Evolutionary conservation across 805 yeast species (phyloP), one percentile per base, ranked within the genome.

Genomic region (Kodamaea restingae): DNA sequence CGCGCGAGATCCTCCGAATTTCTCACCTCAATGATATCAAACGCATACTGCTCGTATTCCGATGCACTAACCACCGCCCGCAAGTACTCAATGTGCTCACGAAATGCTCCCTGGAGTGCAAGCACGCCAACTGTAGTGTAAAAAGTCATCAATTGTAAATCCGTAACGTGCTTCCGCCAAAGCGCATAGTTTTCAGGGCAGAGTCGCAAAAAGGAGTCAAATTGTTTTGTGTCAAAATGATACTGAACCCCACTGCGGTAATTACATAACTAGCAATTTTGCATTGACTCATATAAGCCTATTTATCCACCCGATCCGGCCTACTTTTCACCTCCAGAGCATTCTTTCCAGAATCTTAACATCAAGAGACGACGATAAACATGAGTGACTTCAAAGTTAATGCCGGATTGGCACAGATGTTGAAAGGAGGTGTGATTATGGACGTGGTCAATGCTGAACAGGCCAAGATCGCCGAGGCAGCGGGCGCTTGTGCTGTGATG

Each of bases 401-500:
- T 61, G 76, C 86, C 34, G 93, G 91, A 10, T 70, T 85, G 58
- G 93, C 95, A 43, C 88, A 84, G 61, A 85, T 84, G 93, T 72
- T 85, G 44, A 85, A 84, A 56, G 90, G 86, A 41, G 84, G 85
- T 43, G 86, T 80, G 36, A 78, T 77, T 47, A 76, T 78, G 84
- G 84, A 78, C 55, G 93, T 84, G 27, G 87, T 84, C 43, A 83
- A 71, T 43, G 81, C 81, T 25, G 93, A 85, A 53, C 93, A 85
- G 63, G 95, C 95, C 15, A 59, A 69, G 32, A 76, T 85, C 38
- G 95, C 95, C 17, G 91, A 85, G 60, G 70, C 65, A 39, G 91
- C 95, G 3, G 95, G 95, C 44, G 95, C 95, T 10, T 82, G 86
- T 64, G 91, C 95, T 10, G 95, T 85, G 15, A 85, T 85, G 95